Evolutionary conservation across 2,329 filamentous ascomycete genomes (phyloP).

Genomic region (Pseudocercospora pini-densiflorae): DNA sequence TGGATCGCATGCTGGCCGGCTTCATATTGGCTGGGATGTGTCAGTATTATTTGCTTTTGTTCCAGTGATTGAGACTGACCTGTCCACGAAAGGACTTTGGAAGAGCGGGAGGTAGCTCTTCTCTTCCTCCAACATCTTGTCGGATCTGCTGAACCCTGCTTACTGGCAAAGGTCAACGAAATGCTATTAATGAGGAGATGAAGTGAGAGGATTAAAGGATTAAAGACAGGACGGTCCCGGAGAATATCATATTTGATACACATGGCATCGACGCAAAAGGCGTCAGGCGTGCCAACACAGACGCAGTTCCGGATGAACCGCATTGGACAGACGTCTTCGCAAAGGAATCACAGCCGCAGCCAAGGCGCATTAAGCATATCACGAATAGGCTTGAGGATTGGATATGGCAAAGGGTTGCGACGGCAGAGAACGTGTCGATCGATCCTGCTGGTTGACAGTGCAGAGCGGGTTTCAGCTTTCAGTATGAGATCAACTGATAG

Average conservation of each 20-base stretch:
- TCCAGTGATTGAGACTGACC: not conserved
- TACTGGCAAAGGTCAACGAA: not conserved
- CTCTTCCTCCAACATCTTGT: constrained; percentile 12
- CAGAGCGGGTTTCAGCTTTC: not conserved
- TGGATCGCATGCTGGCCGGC: constrained; percentile 2
- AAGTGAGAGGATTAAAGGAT: not conserved
- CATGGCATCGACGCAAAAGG: not conserved
- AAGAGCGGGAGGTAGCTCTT: constrained; percentile 15
- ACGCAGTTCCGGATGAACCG: not conserved
- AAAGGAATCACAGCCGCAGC: not conserved
- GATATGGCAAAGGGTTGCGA: not conserved
- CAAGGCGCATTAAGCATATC: constrained; percentile 5
- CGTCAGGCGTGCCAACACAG: constrained; percentile 2
- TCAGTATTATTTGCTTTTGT: not conserved
- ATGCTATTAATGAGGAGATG: not conserved
- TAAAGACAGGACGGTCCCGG: not conserved
- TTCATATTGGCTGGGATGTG: not conserved
- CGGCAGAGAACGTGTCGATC: not conserved
- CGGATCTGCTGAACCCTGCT: not conserved
- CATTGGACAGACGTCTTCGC: not conserved
- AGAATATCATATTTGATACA: not conserved
- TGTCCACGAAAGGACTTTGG: constrained; percentile 14
- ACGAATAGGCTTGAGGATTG: not conserved
- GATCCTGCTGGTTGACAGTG: not conserved
- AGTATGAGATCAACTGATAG: not conserved